Evolutionary conservation across 768 basidiomycete genomes (phyloP), one percentile per base, ranked within the genome.

Genomic region (Krasilnikovozyma curviuscula): DNA sequence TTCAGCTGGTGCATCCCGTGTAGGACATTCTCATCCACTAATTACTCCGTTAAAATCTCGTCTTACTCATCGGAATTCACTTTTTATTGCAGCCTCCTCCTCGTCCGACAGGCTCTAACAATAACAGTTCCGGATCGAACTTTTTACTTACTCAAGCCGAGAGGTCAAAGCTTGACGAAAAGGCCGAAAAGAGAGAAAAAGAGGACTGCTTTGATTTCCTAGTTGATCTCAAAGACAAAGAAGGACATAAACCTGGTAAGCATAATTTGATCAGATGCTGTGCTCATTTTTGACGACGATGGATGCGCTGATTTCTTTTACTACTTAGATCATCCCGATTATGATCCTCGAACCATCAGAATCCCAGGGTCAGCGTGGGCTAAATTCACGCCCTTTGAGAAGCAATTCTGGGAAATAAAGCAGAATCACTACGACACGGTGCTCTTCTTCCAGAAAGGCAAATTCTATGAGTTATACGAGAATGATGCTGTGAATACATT

Each of bases 401-500:
- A 78, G 57, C 32, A 58, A 55, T 65, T 64, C 56, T 70, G 71
- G 69, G 64, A 85, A 72, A 98, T 98, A 69, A 98, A 95, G 62
- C 85, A 91, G 65, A 80, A 88, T 59, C 88, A 97, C 61, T 95
- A 77, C 61, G 93, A 98, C 65, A 98, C 93, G 16, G 81, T 82
- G 57, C 53, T 52, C 27, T 52, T 52, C 40, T 46, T 97, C 67
- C 93, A 98, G 66, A 97, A 98, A 75, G 93, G 93, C 34, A 63
- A 67, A 44, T 60, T 61, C 50, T 66, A 63, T 47, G 65, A 67
- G 55, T 49, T 60, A n/a, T 95, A 97, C 58, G 91, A 95, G 65
- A 82, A 93, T 47, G 91, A 97, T 63, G 91, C 91, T 1, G 72
- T 56, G 49, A 27, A 39, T 18, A 27, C n/a, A n/a, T n/a, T n/a